Evolutionary conservation across 2,329 filamentous ascomycete species (phyloP), one percentile per base, ranked within the genome.

Genomic region (Grosmannia serpens): DNA sequence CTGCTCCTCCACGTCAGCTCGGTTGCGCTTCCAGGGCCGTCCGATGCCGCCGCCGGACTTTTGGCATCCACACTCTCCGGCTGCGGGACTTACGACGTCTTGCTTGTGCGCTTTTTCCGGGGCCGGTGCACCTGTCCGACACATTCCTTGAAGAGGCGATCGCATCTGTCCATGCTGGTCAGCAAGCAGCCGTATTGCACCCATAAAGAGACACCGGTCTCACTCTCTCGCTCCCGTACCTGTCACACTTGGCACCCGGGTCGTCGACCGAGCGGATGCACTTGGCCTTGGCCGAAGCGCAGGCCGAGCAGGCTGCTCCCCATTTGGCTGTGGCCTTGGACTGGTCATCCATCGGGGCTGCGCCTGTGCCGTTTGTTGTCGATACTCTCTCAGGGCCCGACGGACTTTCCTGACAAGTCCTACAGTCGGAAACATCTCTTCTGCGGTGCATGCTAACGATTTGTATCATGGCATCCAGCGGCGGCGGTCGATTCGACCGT

Each of bases 81-180:
- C 20, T n/a, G 57, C 26, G 2, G 9, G 24, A 73, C 77, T 71
- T 68, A 80, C 77, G 77, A 80, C 35, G 76, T 74, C 60, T 75
- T 78, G 38, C 69, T 70, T 35, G 76, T 73, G 62, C 78, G 71
- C 69, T 80, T 80, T 67, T 80, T 80, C 33, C 78, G 71, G 4
- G 75, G 75, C 27, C 72, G 73, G 63, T 77, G 77, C 29, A 78
- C 66, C 62, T 80, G 77, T 13, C 68, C 70, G 0, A 70, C 67
- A 60, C 78, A 80, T 38, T 74, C 71, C 61, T 79, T 80, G 44
- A 71, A 70, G 6, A 80, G 67, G 17, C 77, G 69, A 59, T 77
- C 71, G 60, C 77, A 80, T 60, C 77, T 79, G 62, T 11, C 5
- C 24, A 22, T 33, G 41, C 35, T 20, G 11, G 38, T 44, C 8